A percentile compares a stretch with the other conserved stretches of the same genome.
phyloP scores from a whole-genome alignment of 2,329 filamentous ascomycete species.

The Alternaria gansuensis region DNA sequence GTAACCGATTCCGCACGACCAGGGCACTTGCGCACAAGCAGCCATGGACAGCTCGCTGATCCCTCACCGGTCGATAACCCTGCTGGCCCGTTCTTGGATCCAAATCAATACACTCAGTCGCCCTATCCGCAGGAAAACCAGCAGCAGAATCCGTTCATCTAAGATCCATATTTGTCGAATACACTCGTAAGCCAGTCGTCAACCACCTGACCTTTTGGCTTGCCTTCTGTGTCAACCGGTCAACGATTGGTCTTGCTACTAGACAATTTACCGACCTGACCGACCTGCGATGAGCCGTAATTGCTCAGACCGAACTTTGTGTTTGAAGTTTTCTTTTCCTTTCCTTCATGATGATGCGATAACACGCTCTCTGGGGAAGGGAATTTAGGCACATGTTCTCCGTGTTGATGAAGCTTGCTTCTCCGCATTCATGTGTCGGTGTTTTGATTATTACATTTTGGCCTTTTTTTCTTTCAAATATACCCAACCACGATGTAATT shows the following conservation, averaged over 20 bases:
- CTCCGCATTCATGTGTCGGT: conserved; percentile 49
- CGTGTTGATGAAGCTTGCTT: conserved; percentile 53
- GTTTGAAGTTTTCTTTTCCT: conserved; percentile 47
- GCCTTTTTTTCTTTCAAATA: conserved; percentile 22
- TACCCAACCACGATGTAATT: conserved; percentile 35
- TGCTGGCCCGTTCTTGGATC: conserved; percentile 44
- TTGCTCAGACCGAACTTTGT: conserved; percentile 55
- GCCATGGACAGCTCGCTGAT: conserved; percentile 56
- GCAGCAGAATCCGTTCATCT: conserved; percentile 54
- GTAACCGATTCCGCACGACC: conserved; percentile 56
- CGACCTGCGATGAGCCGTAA: conserved; percentile 54
- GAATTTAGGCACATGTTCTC: conserved; percentile 36
- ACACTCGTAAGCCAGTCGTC: conserved; percentile 14
- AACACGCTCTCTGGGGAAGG: conserved; percentile 49
- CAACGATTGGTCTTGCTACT: conserved; percentile 22
- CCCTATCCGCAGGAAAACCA: conserved; percentile 34
- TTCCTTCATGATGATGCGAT: conserved; percentile 41
- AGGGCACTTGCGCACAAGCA: conserved; percentile 56
- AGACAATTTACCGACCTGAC: conserved; percentile 29
- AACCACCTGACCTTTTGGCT: conserved; percentile 58
- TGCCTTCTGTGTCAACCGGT: conserved; percentile 55
- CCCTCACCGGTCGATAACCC: conserved; percentile 55
- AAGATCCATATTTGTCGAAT: conserved; percentile 40
- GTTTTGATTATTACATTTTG: conserved; percentile 44
- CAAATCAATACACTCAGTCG: conserved; percentile 24